Evolutionary conservation across 805 yeast species (phyloP), one percentile per base, ranked within the genome.

Genomic region (Zygosaccharomyces bailii): DNA sequence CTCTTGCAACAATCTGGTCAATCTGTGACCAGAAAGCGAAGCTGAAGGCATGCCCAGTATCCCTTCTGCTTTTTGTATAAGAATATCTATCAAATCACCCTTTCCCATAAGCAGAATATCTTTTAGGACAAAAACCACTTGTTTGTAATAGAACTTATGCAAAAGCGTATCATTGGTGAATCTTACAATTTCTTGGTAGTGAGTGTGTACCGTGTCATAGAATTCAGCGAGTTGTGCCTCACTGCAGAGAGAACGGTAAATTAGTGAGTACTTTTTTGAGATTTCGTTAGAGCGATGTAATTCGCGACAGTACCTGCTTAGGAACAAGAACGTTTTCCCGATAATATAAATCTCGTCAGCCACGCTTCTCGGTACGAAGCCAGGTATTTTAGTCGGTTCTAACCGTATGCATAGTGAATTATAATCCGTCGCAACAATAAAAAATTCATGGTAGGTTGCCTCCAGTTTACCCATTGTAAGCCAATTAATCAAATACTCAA

Each of bases 81-180:
- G 63, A 1, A 78, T 54, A 40, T 85, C 81, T n/a, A 86, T 79
- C 49, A 91, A 84, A 60, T 91, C 96, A n/a, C 91, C 87, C 44
- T 76, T 79, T 4, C 81, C 78, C 72, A 86, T 80, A 33, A 93
- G 62, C 54, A 89, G 68, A 46, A 83, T 78, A 47, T 76, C 77
- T 49, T 84, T 83, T 44, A 86, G 67, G 35, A 80, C 81, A 4
- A 61, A 58, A n/a, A 91, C 59, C 51, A 85, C 87, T 8, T 68
- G 63, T 31, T 68, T 64, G 29, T 83, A 61, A 31, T 73, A 65
- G 52, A 72, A 75, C 48, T 79, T 77, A 2, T 67, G 65, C 41
- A 75, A 70, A 2, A 89, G 54, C 2, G 78, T 60, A 8, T 62
- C 48, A 17, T 79, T 75, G 38, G 85, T 70, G 48, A 70, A 77